phyloP scores from a whole-genome alignment of 78 protist species.

The Emiliania huxleyi region DNA sequence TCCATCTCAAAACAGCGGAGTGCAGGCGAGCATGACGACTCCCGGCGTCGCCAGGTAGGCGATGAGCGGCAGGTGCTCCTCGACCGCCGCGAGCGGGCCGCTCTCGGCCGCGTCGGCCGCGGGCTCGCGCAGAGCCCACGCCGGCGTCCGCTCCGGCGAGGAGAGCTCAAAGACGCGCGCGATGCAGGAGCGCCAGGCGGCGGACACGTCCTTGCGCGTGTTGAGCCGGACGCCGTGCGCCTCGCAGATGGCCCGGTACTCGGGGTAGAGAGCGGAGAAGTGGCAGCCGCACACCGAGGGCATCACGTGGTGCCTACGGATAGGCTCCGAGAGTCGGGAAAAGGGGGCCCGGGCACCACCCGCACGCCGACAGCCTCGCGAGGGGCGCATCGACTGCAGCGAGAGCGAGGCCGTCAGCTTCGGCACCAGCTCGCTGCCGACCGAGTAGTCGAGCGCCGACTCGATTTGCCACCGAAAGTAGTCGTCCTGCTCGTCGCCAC shows the following conservation, averaged over 20 bases:
- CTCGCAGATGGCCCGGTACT: not conserved
- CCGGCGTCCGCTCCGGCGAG: too few relatives aligned
- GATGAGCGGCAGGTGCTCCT: too few relatives aligned
- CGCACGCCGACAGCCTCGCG: too few relatives aligned
- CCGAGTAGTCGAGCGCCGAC: not conserved
- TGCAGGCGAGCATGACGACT: too few relatives aligned
- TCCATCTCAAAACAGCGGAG: too few relatives aligned
- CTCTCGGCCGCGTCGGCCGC: too few relatives aligned
- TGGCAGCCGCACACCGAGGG: not conserved
- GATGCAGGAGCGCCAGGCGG: not conserved
- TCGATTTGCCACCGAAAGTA: not conserved
- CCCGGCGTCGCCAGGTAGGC: too few relatives aligned
- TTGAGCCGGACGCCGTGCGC: not conserved
- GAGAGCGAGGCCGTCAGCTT: not conserved
- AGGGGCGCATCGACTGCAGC: not conserved
- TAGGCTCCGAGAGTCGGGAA: too few relatives aligned
- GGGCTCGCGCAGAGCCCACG: too few relatives aligned
- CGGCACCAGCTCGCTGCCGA: not conserved
- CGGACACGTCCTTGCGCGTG: not conserved
- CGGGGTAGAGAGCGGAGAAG: not conserved
- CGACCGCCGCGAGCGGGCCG: too few relatives aligned
- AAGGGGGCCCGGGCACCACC: too few relatives aligned
- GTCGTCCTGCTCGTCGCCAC: not conserved
- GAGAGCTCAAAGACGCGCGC: slow-evolving; percentile 7
- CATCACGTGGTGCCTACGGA: slow-evolving; percentile 15